A percentile compares a stretch with the other conserved stretches of the same genome.
Conservation (phyloP, 169 alveolate species). For the Theileria luwenshuni region DNA sequence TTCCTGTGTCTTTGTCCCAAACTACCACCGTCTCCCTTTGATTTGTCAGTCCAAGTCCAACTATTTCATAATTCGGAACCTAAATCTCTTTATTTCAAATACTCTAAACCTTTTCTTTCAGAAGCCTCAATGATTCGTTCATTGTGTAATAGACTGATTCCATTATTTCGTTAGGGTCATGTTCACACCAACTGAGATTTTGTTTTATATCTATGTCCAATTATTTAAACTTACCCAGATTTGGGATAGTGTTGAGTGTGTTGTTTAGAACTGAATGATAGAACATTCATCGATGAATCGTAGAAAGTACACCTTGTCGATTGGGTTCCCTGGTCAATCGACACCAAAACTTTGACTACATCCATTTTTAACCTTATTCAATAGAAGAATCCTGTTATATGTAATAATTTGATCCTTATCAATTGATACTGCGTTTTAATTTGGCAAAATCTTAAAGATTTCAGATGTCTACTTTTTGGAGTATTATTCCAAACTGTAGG, state of each 20-base stretch:
- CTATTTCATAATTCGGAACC: conserved; percentile 45
- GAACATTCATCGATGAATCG: conserved; percentile 63
- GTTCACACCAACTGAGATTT: conserved; percentile 81
- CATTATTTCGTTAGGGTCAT: conserved; percentile 80
- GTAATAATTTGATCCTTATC: conserved; percentile 4
- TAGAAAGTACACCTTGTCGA: conserved; percentile 82
- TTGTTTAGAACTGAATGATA: conserved; percentile 50
- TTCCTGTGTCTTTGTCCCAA: conserved; percentile 85
- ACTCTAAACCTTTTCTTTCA: conserved; percentile 42
- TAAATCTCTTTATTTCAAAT: background rate
- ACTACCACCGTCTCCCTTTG: conserved; percentile 87
- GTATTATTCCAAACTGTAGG: too few relatives aligned
- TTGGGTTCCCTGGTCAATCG: conserved; percentile 87
- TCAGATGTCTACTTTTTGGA: too few relatives aligned
- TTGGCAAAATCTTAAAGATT: too few relatives aligned
- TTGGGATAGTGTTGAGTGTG: conserved; percentile 79
- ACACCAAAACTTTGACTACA: conserved; percentile 66
- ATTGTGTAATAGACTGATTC: conserved; percentile 71
- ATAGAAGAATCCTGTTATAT: background rate
- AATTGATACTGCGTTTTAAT: too few relatives aligned
- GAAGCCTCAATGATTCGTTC: conserved; percentile 65
- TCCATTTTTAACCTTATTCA: conserved; percentile 17
- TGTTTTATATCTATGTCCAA: background rate
- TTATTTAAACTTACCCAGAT: conserved; percentile 67
- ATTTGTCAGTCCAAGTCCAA: conserved; percentile 83